phyloP scores from a whole-genome alignment of 2,329 filamentous ascomycete species.

The Periconia sp. region DNA sequence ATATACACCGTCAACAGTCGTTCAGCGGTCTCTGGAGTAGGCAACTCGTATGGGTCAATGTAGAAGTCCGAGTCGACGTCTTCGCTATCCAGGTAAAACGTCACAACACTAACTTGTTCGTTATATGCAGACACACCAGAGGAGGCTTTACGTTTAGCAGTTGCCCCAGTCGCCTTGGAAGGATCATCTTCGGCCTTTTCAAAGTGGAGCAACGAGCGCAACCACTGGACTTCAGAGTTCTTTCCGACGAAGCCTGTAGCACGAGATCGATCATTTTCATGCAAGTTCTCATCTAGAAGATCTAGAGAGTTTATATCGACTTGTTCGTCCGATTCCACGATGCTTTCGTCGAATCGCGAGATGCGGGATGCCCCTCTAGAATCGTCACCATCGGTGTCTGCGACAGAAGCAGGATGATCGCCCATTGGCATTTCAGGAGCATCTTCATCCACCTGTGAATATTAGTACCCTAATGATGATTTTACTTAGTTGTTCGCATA shows the following conservation, averaged over 20 bases:
- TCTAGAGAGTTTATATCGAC: conserved; percentile 22
- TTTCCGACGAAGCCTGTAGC: conserved; percentile 39
- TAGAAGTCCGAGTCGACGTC: conserved; percentile 22
- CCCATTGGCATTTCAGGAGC: conserved; percentile 16
- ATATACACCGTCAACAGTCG: conserved; percentile 41
- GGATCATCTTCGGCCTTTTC: conserved; percentile 18
- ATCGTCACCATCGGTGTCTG: conserved; percentile 22
- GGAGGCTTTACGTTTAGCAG: conserved; percentile 1
- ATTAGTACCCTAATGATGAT: conserved; percentile 1
- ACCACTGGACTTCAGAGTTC: conserved; percentile 37
- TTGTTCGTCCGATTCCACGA: conserved; percentile 12
- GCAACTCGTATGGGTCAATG: conserved; percentile 37
- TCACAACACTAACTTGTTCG: conserved; percentile 34
- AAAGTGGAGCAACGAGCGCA: conserved; percentile 25
- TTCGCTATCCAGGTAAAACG: conserved; percentile 38
- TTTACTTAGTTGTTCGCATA: conserved; percentile 5
- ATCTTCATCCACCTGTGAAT: conserved; percentile 28
- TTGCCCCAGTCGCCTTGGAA: conserved; percentile 5
- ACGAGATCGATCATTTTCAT: conserved; percentile 22
- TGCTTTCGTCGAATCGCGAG: conserved; percentile 5
- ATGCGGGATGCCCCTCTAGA: conserved; percentile 8
- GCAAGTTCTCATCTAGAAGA: conserved; percentile 31
- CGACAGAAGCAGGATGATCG: conserved; percentile 13
- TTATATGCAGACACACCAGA: neutral
- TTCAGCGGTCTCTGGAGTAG: conserved; percentile 33